These are phyloP conservation scores for Picochlorum costavermella DNA, from an alignment of 139 green algal genomes.

Conservation along the genomic window DNA sequence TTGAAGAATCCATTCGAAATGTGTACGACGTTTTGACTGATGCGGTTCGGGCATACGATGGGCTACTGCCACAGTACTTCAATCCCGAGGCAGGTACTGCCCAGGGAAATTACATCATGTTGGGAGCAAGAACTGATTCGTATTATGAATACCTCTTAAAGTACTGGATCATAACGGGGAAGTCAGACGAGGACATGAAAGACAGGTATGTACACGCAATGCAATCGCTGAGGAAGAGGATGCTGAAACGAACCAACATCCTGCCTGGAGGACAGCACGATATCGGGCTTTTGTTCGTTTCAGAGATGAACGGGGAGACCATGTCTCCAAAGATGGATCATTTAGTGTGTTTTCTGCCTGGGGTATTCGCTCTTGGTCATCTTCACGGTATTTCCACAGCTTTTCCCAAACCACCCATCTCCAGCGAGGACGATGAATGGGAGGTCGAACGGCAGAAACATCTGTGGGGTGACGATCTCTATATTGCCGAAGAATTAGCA, in stretches of 20 bases:
- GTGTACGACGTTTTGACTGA: slow-evolving; percentile 17
- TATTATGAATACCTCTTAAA: slow-evolving; percentile 88
- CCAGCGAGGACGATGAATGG: not conserved
- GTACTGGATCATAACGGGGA: slow-evolving; percentile 44
- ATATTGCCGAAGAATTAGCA: slow-evolving; percentile 57
- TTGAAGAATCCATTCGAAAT: slow-evolving; percentile 6
- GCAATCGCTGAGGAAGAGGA: slow-evolving; percentile 41
- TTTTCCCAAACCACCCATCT: not conserved
- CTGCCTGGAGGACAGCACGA: not conserved
- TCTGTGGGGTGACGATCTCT: slow-evolving; percentile 32
- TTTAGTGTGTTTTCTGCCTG: slow-evolving; percentile 77
- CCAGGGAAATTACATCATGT: slow-evolving; percentile 13
- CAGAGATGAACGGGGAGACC: slow-evolving; percentile 20
- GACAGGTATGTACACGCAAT: slow-evolving; percentile 49
- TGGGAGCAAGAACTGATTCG: slow-evolving; percentile 45
- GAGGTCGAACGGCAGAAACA: not conserved
- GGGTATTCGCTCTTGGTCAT: slow-evolving; percentile 68
- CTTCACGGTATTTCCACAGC: slow-evolving; percentile 35
- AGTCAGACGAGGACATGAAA: slow-evolving; percentile 15
- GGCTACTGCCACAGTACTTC: slow-evolving; percentile 27
- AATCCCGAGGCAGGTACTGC: not conserved
- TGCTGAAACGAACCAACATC: slow-evolving; percentile 36
- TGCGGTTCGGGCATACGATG: not conserved
- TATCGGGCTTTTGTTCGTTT: slow-evolving; percentile 59
- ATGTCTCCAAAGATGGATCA: slow-evolving; percentile 63